A percentile compares a stretch with the other conserved stretches of the same genome.
Conservation (phyloP, 2,329 filamentous ascomycete genomes). For the Harringtonia aguacate region DNA sequence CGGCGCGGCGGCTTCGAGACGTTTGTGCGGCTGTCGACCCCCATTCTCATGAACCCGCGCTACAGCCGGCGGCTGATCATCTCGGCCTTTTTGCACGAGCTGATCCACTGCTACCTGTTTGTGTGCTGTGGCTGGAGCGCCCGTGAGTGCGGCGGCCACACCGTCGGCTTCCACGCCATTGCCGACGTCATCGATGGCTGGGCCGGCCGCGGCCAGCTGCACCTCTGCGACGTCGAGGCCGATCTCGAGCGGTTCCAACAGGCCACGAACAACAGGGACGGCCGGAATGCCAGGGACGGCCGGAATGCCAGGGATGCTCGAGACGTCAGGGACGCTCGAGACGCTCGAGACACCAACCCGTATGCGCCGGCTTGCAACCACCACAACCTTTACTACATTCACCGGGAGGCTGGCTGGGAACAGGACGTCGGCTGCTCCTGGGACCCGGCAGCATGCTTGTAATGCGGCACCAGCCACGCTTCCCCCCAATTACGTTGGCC, state of each 20-base stretch:
- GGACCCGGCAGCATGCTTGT: too few species aligned
- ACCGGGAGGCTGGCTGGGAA: too few species aligned
- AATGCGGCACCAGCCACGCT: too few species aligned
- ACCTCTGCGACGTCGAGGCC: slow-evolving; percentile 49
- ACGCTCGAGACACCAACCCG: too few species aligned
- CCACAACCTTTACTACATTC: too few species aligned
- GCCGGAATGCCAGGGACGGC: too few species aligned
- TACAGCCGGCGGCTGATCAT: slow-evolving; percentile 53
- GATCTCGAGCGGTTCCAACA: slow-evolving; percentile 31
- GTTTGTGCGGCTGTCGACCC: slow-evolving; percentile 48
- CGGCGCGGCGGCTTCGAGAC: slow-evolving; percentile 46
- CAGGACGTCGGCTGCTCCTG: too few species aligned
- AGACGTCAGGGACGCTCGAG: too few species aligned
- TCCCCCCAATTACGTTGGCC: too few species aligned
- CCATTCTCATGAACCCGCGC: slow-evolving; percentile 42
- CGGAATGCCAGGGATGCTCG: too few species aligned
- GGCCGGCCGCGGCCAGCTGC: slow-evolving; percentile 44
- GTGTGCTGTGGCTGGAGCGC: slow-evolving; percentile 50
- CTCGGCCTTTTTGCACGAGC: slow-evolving; percentile 54
- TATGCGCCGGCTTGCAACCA: too few species aligned
- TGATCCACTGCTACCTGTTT: slow-evolving; percentile 58
- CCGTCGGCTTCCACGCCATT: slow-evolving; percentile 46
- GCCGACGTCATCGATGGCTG: slow-evolving; percentile 50
- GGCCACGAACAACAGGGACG: not conserved
- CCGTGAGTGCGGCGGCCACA: slow-evolving; percentile 46